Evolutionary conservation across 768 basidiomycete species (phyloP).

Genomic region (Rhodocollybia butyracea): DNA sequence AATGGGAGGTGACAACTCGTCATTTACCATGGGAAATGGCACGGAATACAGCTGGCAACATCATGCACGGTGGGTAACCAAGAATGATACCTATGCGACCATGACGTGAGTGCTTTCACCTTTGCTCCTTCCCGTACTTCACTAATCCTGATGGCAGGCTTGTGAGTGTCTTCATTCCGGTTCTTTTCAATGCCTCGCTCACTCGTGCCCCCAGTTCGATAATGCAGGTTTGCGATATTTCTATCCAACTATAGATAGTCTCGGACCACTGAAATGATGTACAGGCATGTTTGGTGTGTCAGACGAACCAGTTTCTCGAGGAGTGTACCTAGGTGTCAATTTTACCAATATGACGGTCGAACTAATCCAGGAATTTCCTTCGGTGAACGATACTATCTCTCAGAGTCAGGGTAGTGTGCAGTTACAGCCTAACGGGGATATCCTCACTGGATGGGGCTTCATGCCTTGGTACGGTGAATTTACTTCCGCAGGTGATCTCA

Average conservation of each 20-base stretch:
- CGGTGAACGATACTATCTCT: neutral
- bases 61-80: constrained; percentile 15
- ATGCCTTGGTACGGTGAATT: constrained; percentile 6
- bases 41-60: constrained; percentile 16
- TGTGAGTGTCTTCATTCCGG: no score
- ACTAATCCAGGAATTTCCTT: constrained; percentile 1
- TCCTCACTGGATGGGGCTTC: constrained; percentile 4
- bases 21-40: constrained; percentile 13
- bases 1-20: constrained; percentile 13
- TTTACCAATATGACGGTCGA: constrained; percentile 4
- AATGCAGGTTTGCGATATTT: neutral
- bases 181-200: constrained; percentile 1
- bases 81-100: constrained; percentile 11
- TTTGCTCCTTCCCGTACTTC: neutral
- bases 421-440: constrained; percentile 5
- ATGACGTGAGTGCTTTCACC: neutral
- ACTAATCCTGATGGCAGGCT: no score
- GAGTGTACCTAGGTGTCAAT: constrained; percentile 3
- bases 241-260: no score
- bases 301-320: neutral
- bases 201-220: constrained; percentile 8
- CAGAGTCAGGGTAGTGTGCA: constrained; percentile 7
- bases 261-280: no score
- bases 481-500: neutral
- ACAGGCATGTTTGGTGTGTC: neutral